Evolutionary conservation across 2,329 filamentous ascomycete species (phyloP).

Genomic region (Apiospora saccharicola): DNA sequence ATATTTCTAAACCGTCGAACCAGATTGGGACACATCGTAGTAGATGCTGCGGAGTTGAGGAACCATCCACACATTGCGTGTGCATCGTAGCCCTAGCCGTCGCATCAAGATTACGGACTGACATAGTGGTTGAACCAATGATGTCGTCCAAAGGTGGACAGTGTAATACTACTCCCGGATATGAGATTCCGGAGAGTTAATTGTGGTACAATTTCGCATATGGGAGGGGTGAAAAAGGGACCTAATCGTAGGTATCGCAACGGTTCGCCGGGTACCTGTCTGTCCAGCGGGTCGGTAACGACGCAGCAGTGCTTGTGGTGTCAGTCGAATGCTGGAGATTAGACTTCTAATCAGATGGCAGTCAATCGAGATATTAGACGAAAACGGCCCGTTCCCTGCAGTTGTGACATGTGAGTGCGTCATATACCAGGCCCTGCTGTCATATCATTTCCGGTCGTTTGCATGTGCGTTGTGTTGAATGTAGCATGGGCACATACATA

Average conservation of each 20-base stretch:
- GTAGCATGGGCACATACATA: background rate
- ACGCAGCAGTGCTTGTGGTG: background rate
- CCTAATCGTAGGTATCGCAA: background rate
- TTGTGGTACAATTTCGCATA: background rate
- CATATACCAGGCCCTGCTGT: background rate
- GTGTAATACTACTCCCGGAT: background rate
- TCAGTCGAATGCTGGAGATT: background rate
- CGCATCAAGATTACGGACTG: background rate
- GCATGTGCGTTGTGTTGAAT: background rate
- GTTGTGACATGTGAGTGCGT: background rate
- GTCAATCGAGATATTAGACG: background rate
- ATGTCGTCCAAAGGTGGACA: background rate
- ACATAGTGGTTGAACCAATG: background rate
- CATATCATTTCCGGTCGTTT: background rate
- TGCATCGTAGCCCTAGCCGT: background rate
- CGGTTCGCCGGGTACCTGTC: background rate
- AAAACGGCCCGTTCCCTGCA: background rate
- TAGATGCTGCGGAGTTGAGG: background rate
- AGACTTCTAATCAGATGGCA: background rate
- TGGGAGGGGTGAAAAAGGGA: background rate
- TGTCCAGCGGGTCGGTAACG: background rate
- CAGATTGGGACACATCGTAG: background rate
- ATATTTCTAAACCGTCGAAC: background rate
- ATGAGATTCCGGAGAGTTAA: background rate
- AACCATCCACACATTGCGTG: background rate